Evolutionary conservation across 1,284 basidiomycete species (phyloP), one percentile per base, ranked within the genome.

Genomic region (Cryptococcus hybrid): DNA sequence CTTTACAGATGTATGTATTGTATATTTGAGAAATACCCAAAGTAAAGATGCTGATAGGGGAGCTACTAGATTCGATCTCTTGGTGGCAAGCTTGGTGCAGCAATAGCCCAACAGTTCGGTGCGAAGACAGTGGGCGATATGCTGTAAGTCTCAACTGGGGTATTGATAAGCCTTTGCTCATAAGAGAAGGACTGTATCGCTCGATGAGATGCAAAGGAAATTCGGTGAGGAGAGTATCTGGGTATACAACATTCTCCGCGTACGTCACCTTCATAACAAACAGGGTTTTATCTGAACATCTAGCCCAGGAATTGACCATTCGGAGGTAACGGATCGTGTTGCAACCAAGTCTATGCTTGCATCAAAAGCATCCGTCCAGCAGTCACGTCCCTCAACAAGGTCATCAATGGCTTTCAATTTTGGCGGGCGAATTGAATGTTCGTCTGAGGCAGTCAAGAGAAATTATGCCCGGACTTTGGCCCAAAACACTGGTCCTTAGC

Each of bases 41-140:
- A 18, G 18, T 18, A 18, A 18, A 18, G 18, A 18, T 18, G 18
- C 18, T 18, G 18, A 18, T 18, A 18, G 18, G 18, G 18, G 18
- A 18, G 18, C 18, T 37, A 11, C 38, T 60, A 95, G 90, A 97
- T 99, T 69, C 86, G 96, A 5, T 92, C 92, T 66, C 80, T 99
- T 0, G 95, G 95, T 0, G 95, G 96, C 5, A 99, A 99, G 77
- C 84, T 99, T 0, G 95, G 96, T 1, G 84, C 86, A 50, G 88
- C 91, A 0, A 82, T 99, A 37, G 90, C 90, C 0, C 84, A 87
- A 57, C 88, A 92, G 70, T 98, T 90, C 71, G 88, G 88, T 64
- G 92, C 86, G 6, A 88, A 88, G 9, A 93, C 89, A 1, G 92
- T 98, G 1, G 88, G 86, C 0, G 94, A 98, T 70, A 80, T 96